These are phyloP conservation scores for Cryptococcus amylolentus DNA, from an alignment of 1,284 basidiomycete genomes.

Conservation along the genomic window DNA sequence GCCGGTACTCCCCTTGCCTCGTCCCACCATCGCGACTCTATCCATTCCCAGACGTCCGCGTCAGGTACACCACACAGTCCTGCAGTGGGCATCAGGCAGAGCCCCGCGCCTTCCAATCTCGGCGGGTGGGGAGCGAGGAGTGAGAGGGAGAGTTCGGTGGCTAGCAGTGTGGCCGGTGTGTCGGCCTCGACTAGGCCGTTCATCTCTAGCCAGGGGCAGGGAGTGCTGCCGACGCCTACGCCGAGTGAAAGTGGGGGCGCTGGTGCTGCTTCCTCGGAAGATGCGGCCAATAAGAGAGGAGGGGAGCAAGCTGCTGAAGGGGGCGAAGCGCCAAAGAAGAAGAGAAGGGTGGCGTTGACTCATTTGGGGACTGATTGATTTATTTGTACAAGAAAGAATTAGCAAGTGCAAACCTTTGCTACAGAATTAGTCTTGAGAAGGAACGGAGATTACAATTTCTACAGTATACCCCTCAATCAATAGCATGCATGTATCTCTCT, in stretches of 20 bases:
- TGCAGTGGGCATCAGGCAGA: slow-evolving; percentile 41
- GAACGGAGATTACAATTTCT: no score
- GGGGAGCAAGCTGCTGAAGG: slow-evolving; percentile 6
- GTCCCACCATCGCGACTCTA: slow-evolving; percentile 39
- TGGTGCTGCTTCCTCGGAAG: slow-evolving; percentile 1
- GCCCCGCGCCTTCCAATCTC: slow-evolving; percentile 21
- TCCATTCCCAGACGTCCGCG: slow-evolving; percentile 2
- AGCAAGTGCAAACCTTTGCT: no score
- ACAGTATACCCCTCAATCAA: no score
- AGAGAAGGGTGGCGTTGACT: slow-evolving; percentile 76
- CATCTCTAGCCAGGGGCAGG: slow-evolving; percentile 9
- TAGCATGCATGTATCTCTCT: no score
- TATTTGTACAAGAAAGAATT: not conserved
- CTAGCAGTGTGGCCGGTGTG: slow-evolving; percentile 15
- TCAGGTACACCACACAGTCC: slow-evolving; percentile 43
- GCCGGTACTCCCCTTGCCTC: slow-evolving; percentile 38
- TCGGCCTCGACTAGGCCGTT: slow-evolving; percentile 18
- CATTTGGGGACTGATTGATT: slow-evolving; percentile 40
- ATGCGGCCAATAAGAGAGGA: slow-evolving; percentile 64
- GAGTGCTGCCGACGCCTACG: slow-evolving; percentile 22
- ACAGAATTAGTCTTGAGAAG: no score
- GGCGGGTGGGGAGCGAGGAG: slow-evolving; percentile 16
- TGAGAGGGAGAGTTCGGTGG: slow-evolving; percentile 42
- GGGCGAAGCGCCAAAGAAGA: slow-evolving; percentile 74
- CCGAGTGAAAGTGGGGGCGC: slow-evolving; percentile 34